These are phyloP conservation scores for Sanghuangporus sanghuang DNA, from an alignment of 1,284 basidiomycete species.

Conservation along the genomic window DNA sequence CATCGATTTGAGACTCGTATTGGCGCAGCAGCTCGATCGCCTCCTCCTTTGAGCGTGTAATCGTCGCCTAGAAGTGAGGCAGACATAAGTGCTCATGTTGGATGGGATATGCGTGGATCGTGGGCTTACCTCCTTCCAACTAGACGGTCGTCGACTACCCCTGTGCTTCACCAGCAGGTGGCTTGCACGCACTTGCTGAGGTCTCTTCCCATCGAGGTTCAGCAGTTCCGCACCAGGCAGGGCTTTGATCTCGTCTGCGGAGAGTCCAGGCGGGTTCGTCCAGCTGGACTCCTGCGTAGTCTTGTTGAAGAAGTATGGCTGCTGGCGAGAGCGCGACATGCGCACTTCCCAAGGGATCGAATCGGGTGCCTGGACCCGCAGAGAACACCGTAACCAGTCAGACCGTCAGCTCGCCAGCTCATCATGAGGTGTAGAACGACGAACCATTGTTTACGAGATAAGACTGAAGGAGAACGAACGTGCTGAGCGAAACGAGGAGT, in stretches of 20 bases:
- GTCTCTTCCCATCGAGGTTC: conserved; percentile 24
- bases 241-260: conserved; percentile 51
- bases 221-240: conserved; percentile 65
- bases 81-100: neutral
- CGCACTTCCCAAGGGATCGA: conserved; percentile 67
- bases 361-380: neutral
- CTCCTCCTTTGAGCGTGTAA: conserved; percentile 89
- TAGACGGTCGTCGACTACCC: conserved; percentile 81
- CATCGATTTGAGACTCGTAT: conserved; percentile 58
- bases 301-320: conserved; percentile 89
- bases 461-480: neutral
- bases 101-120: neutral
- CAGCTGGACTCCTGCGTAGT: conserved; percentile 73
- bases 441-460: neutral
- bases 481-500: neutral
- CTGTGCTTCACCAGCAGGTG: conserved; percentile 94
- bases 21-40: conserved; percentile 73
- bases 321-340: conserved; percentile 71
- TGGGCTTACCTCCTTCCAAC: conserved; percentile 83
- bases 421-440: neutral
- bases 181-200: conserved; percentile 81
- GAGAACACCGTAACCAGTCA: conserved; percentile 12
- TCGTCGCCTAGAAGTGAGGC: conserved; percentile 47
- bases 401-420: neutral
- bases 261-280: conserved; percentile 72